These are phyloP conservation scores for Diphasiastrum complanatum DNA, from an alignment of 83 land plant species.

Conservation along the genomic window DNA sequence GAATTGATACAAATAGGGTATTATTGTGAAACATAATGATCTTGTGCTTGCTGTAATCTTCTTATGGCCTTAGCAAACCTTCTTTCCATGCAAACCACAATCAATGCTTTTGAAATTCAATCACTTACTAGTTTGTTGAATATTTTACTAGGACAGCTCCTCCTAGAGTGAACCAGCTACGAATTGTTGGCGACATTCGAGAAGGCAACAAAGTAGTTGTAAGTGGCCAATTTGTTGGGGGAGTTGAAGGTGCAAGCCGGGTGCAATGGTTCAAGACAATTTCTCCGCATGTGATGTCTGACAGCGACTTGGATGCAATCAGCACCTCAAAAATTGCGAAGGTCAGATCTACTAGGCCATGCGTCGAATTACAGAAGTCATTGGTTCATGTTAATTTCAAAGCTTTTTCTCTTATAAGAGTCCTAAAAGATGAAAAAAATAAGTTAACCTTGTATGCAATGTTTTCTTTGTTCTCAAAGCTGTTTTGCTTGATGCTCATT, in stretches of 20 bases:
- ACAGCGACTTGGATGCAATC: constrained; percentile 66
- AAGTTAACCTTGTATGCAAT: too few relatives aligned
- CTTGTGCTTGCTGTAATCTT: too few relatives aligned
- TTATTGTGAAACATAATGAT: too few relatives aligned
- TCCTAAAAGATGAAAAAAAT: background rate
- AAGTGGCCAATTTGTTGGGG: constrained; percentile 70
- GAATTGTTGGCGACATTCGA: constrained; percentile 81
- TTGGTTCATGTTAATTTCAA: background rate
- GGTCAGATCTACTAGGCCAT: constrained; percentile 26
- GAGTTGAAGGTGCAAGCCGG: constrained; percentile 85
- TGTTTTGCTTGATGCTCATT: background rate
- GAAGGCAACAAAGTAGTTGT: constrained; percentile 86
- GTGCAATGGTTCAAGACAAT: constrained; percentile 94
- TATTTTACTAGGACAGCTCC: constrained; percentile 48
- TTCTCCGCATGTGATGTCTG: constrained; percentile 29
- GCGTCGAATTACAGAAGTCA: background rate
- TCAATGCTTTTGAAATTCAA: background rate
- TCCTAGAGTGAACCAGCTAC: constrained; percentile 61
- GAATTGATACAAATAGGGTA: too few relatives aligned
- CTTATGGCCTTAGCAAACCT: too few relatives aligned
- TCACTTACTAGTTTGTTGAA: background rate
- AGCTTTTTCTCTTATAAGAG: background rate
- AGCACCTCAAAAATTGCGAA: constrained; percentile 86
- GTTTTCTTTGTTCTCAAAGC: background rate
- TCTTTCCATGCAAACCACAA: too few relatives aligned